Conservation (phyloP, 2,329 filamentous ascomycete genomes). For the Aspergillus luchuensis region DNA sequence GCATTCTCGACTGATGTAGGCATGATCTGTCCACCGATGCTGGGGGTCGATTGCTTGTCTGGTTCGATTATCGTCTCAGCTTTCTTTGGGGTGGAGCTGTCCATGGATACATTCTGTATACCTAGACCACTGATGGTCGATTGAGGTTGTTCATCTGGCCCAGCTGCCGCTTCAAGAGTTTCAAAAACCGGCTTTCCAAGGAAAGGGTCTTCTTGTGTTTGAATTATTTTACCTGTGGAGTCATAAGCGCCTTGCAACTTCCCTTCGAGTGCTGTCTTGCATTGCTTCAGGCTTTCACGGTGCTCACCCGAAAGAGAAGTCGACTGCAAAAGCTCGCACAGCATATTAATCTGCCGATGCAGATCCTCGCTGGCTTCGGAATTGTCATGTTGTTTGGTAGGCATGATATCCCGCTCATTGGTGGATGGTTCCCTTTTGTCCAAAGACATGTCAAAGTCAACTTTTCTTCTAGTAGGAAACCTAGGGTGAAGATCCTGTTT, state of each 20-base stretch:
- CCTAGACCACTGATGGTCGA: too few relatives aligned
- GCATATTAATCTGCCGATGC: conserved; percentile 21
- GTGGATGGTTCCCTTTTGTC: background rate
- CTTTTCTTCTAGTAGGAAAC: conserved; percentile 2
- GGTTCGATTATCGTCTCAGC: background rate
- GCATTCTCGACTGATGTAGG: background rate
- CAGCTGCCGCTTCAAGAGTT: too few relatives aligned
- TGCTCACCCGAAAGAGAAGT: conserved; percentile 18
- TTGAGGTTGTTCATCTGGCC: too few relatives aligned
- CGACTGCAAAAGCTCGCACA: conserved; percentile 24
- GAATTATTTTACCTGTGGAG: background rate
- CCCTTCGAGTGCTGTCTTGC: conserved; percentile 6
- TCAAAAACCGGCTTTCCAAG: background rate
- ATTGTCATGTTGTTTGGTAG: background rate
- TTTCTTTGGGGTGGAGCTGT: background rate
- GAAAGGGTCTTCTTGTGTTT: background rate
- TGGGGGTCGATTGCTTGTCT: background rate
- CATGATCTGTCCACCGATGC: background rate
- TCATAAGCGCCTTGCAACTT: background rate
- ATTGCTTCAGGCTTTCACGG: conserved; percentile 20
- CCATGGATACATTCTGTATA: too few relatives aligned
- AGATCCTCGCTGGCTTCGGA: background rate
- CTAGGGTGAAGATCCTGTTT: background rate
- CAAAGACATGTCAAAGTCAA: background rate
- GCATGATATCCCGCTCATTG: background rate